Base-by-base conservation (phyloP, 106 monocot species). In the Gastrodia elata region DNA sequence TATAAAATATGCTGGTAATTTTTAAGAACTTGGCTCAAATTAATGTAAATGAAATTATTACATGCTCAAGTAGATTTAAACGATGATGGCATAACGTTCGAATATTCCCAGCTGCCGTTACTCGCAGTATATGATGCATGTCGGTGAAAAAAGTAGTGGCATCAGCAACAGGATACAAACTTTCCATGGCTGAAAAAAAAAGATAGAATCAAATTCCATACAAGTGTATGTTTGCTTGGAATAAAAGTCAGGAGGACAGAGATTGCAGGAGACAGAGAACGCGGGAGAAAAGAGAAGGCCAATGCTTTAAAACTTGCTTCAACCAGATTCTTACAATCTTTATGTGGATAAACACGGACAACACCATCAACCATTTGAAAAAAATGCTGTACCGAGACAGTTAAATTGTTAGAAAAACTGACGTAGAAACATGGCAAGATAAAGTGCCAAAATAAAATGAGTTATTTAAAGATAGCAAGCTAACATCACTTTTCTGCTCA, bases 361-460 rank as follows among this genome's bases (percentile, higher is more conserved):
- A 98, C 90, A 28, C 97, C 97, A 79, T 98, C 93, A 70, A 91
- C 91, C 97, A 93, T 98, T 79, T 91, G 79, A 73, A 97, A 97
- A 71, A 71, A 48, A 83, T 93, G 92, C 93, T 93, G 76, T 68
- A n/a, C n/a, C n/a, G n/a, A n/a, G n/a, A n/a, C n/a, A n/a, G n/a
- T n/a, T n/a, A n/a, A n/a, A n/a, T n/a, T n/a, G n/a, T n/a, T n/a
- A n/a, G n/a, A n/a, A n/a, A n/a, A n/a, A n/a, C n/a, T n/a, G n/a
- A n/a, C n/a, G n/a, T n/a, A n/a, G n/a, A 71, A 69, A 26, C 26
- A 68, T 13, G 68, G 20, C 15, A 44, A 73, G 38, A 74, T n/a
- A 41, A 77, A 39, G 42, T 37, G 28, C 27, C 3, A 38, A 41
- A 24, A 30, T 37, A 20, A 43, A 71, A 56, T 20, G 38, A 1